Evolutionary conservation across 495 filamentous ascomycete species (phyloP).

Genomic region (Aspergillus cavernicola): DNA sequence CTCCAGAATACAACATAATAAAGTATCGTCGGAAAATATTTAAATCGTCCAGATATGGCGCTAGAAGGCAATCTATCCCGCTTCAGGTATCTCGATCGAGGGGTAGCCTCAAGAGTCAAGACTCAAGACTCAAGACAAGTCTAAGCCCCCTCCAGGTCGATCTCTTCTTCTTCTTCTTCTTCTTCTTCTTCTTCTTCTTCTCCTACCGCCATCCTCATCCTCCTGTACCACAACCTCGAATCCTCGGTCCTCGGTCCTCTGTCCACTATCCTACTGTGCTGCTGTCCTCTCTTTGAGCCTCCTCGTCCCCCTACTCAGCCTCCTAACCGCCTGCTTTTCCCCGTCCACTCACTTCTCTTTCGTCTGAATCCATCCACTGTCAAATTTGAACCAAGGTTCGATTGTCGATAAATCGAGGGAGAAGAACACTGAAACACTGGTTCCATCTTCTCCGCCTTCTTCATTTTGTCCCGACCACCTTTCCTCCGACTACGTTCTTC

Average conservation of each 20-base stretch:
- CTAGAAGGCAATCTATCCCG: conserved; percentile 15
- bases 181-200: conserved; percentile 19
- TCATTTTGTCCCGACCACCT: conserved; percentile 1
- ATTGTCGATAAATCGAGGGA: neutral
- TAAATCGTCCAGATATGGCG: neutral
- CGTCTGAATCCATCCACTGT: neutral
- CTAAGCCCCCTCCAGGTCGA: conserved; percentile 10
- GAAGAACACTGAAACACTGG: neutral
- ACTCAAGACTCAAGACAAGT: neutral
- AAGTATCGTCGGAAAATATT: conserved; percentile 1
- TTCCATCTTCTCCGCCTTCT: conserved; percentile 2
- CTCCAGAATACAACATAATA: neutral
- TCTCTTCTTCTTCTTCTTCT: conserved; percentile 6
- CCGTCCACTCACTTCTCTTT: neutral
- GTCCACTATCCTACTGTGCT: conserved; percentile 11
- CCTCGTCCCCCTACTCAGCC: neutral
- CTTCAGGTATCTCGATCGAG: conserved; percentile 17
- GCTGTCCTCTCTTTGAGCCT: conserved; percentile 15
- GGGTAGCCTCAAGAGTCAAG: conserved; percentile 5
- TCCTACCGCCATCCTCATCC: too few species aligned
- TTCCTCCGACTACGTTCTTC: conserved; percentile 1
- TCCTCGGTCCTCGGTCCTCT: conserved; percentile 13
- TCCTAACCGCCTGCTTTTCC: neutral
- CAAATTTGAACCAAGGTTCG: neutral
- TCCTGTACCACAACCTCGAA: conserved; percentile 20